Base-by-base conservation (phyloP, 305 asterid genomes). In the Ajuga reptans region DNA sequence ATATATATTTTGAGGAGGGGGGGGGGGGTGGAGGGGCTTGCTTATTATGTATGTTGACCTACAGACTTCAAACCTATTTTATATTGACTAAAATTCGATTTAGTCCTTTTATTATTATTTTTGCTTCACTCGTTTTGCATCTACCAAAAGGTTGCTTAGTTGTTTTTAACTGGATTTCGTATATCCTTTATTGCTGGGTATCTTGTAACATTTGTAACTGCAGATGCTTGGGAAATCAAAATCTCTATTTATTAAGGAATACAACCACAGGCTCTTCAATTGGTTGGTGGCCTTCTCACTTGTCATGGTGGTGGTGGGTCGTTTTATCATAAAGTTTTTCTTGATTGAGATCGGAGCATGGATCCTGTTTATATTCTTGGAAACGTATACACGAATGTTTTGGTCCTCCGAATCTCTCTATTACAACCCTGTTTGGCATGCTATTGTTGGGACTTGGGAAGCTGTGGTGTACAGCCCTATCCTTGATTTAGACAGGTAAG, bases 371-470 rank as follows among this genome's bases (percentile, higher is more conserved):
- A 93, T 93, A 74, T 93, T 93, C 92, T 73, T 93, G 68, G 99
- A 93, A 85, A 91, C 97, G 3, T 93, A 93, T 72, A 93, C 99
- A 12, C 84, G 99, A 56, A 86, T 93, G 97, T 93, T 93, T 78
- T 93, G 99, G 99, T 82, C 99, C 10, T 92, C 99, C 16, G 99
- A 93, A 79, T 85, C 99, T 60, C 97, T 93, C 58, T 93, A 93
- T 80, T 93, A 93, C 89, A 93, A 93, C 72, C 95, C 97, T 2
- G 86, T 87, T 12, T 93, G 99, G 99, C 90, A 93, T 66, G 83
- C 75, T 36, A 90, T 93, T 54, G 96, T 93, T 37, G 78, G 84
- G 37, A 81, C 96, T 56, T 93, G 99, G 99, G 99, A 93, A 81
- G 74, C 87, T 18, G 79, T 93, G 18, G 99, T 93, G 33, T 93